Evolutionary conservation across 129 eudicot genomes (phyloP).

Genomic region (Glebionis coronaria): DNA sequence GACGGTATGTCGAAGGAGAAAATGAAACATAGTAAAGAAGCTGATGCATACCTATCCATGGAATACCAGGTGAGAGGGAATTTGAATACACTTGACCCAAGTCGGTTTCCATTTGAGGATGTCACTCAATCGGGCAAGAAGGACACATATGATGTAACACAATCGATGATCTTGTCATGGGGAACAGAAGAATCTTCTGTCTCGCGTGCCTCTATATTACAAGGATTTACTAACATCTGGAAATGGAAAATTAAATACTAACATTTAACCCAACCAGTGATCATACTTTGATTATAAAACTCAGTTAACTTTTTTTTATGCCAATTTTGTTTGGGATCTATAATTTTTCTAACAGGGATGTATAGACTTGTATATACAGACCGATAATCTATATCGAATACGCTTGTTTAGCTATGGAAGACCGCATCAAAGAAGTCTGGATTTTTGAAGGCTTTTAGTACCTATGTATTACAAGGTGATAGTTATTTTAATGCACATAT

Average conservation of each 20-base stretch:
- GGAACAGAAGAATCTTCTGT: conserved; percentile 46
- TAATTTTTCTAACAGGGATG: too few relatives aligned
- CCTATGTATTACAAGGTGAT: not conserved
- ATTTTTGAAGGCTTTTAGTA: conserved; percentile 46
- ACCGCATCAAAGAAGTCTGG: conserved; percentile 72
- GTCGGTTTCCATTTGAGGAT: conserved; percentile 53
- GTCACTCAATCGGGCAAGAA: conserved; percentile 60
- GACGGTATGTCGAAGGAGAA: not conserved
- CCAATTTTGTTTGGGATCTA: too few relatives aligned
- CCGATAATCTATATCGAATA: conserved; percentile 17
- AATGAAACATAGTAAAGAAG: not conserved
- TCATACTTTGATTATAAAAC: not conserved
- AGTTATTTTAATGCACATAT: not conserved
- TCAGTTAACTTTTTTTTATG: not conserved
- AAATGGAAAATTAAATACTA: not conserved
- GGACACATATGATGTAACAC: conserved; percentile 62
- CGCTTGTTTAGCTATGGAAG: conserved; percentile 43
- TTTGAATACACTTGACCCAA: conserved; percentile 44
- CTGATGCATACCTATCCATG: conserved; percentile 67
- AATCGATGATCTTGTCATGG: conserved; percentile 65
- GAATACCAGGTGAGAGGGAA: conserved; percentile 60
- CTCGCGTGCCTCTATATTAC: conserved; percentile 48
- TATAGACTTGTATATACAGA: too few relatives aligned
- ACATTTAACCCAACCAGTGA: too few relatives aligned
- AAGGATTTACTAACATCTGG: conserved; percentile 19